Evolutionary conservation across 495 filamentous ascomycete species (phyloP).

Genomic region (Astrothelium subdiscretum): DNA sequence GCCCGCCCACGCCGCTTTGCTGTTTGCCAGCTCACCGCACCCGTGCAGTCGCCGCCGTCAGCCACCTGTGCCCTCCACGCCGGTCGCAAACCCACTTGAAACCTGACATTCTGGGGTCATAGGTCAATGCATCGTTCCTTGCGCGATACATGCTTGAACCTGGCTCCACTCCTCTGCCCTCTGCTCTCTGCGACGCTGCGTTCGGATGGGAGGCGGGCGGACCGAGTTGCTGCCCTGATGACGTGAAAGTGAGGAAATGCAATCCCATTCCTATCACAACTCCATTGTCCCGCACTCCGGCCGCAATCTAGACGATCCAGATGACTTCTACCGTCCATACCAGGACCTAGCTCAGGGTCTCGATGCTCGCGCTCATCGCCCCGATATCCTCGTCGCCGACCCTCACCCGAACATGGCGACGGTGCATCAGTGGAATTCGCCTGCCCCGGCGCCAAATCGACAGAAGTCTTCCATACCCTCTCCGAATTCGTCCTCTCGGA

Average conservation of each 20-base stretch:
- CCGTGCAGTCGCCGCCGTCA: background rate
- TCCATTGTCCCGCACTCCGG: background rate
- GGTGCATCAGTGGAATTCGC: background rate
- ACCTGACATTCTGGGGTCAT: background rate
- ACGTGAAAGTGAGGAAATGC: slow-evolving; percentile 2
- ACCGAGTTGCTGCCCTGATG: background rate
- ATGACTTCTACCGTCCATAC: slow-evolving; percentile 5
- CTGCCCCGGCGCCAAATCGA: background rate
- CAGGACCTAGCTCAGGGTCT: background rate
- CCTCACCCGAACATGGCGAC: background rate
- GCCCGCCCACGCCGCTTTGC: background rate
- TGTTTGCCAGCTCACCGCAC: background rate
- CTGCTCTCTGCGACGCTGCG: background rate
- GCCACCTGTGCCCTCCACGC: background rate
- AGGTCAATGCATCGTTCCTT: background rate
- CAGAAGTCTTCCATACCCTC: slow-evolving; percentile 1
- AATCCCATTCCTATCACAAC: background rate
- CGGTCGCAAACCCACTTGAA: background rate
- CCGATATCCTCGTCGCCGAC: background rate
- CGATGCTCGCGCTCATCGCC: background rate
- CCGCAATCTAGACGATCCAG: background rate
- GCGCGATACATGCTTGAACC: background rate
- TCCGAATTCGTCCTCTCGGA: background rate
- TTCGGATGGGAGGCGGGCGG: background rate
- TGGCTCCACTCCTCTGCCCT: background rate